Base-by-base conservation (phyloP, 2,329 filamentous ascomycete species). In the Talaromyces piceae region DNA sequence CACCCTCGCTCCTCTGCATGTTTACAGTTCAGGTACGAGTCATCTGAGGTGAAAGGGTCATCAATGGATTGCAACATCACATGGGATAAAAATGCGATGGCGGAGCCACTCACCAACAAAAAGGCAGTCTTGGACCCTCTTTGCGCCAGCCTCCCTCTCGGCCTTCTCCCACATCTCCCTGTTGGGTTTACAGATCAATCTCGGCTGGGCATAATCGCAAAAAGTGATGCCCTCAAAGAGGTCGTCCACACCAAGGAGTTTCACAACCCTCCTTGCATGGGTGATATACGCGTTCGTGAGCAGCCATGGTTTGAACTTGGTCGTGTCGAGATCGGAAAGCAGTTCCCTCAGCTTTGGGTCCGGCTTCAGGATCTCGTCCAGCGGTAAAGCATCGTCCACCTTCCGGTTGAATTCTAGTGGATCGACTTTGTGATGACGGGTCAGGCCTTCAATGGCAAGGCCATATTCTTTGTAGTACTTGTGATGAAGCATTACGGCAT, bases 401-500 rank as follows among this genome's bases (percentile, higher is more conserved):
- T 95, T 86, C 57, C 80, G 73, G 68, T 98, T 98, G 75, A 97
- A 98, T 50, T 94, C 90, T 4, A 98, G 77, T 1, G 93, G 88
- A 63, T 97, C 88, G 61, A 98, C 95, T 69, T 95, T 84, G 73
- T 98, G 93, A 70, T 96, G 87, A 8, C 89, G 84, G 31, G 95
- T 88, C 1, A 98, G 79, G 1, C 93, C 93, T 72, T 97, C 90
- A 57, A 98, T 94, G 26, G 93, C 93, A n/a, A 98, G 81, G 26
- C 94, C 93, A 67, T 98, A 98, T 67, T 88, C 90, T 63, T 84
- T 86, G 74, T 97, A 98, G 75, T 98, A 98, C 61, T 91, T 87
- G 67, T 83, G 78, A 70, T 97, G 93, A 23, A 98, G 81, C 61
- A 84, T 80, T 54, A 82, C 82, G n/a, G 93, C 93, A 53, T 97